Evolutionary conservation across 2,329 filamentous ascomycete species (phyloP), one percentile per base, ranked within the genome.

Genomic region (Penicillium verrucosum): DNA sequence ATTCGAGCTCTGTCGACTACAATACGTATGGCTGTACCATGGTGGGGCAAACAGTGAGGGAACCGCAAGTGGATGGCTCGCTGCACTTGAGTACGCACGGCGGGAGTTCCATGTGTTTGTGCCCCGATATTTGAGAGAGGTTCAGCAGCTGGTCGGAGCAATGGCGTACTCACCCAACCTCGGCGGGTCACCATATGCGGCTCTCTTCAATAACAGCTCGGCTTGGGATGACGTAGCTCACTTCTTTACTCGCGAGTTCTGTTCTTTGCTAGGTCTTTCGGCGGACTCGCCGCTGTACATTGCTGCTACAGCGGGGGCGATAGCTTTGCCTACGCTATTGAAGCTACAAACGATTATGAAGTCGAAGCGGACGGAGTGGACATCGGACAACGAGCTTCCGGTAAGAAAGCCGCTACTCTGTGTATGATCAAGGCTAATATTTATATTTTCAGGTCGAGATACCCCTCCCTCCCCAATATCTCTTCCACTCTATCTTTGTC

Each of bases 401-500:
- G 94, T 92, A 70, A 82, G 90, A 2, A 47, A 21, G 1, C 1
- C 30, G 18, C 46, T 23, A 44, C 30, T 74, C 48, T 81, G 78
- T 62, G 85, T 85, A 4, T 2, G 36, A 9, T 5, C 7, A 43
- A 43, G 21, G 36, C 57, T 64, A 48, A 61, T 29, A 14, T 16
- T 29, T 21, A 11, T 23, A 59, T 32, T 18, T 10, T 30, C 53
- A 83, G 81, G 83, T 87, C 42, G 86, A 88, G 73, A 87, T 87
- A 16, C 83, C 86, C 0, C 76, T 88, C 4, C 86, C 86, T 3
- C 82, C 81, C 2, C 79, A 80, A 6, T 88, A 87, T 69, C 80
- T 83, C 51, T 99, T 96, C 78, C 94, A 99, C 74, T 89, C 89
- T 54, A 97, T 99, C 70, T 99, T 99, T 71, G 94, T 99, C 41